Conservation (phyloP, 768 basidiomycete species). For the Strobilomyces dryophilus region DNA sequence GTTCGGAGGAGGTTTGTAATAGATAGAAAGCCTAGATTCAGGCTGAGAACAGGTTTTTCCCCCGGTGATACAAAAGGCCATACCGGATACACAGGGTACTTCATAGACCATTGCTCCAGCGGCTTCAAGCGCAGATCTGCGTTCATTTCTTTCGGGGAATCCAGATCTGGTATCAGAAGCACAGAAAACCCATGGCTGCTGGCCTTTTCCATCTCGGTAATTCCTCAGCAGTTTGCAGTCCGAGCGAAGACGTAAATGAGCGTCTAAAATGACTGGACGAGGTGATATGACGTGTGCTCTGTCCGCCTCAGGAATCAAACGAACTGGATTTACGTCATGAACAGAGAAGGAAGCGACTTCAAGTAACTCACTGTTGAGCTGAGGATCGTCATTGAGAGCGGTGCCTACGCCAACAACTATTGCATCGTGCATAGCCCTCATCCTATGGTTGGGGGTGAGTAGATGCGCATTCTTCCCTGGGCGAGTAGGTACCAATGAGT, state of each 20-base stretch:
- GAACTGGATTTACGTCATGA: conserved; percentile 36
- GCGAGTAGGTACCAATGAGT: conserved; percentile 71
- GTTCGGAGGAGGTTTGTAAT: conserved; percentile 47
- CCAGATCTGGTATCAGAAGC: conserved; percentile 13
- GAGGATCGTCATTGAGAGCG: conserved; percentile 86
- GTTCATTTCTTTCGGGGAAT: conserved; percentile 25
- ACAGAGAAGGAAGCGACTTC: not conserved
- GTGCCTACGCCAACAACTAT: conserved; percentile 92
- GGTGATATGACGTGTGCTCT: conserved; percentile 48
- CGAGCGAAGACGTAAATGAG: conserved; percentile 59
- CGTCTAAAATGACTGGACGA: conserved; percentile 81
- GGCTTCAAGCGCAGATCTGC: conserved; percentile 44
- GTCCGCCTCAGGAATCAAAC: conserved; percentile 45
- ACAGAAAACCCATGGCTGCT: conserved; percentile 73
- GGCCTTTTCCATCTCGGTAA: conserved; percentile 51
- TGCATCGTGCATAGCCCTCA: conserved; percentile 89
- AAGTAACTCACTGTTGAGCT: conserved; percentile 75
- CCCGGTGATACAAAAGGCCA: not conserved
- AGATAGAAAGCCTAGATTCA: conserved; percentile 34
- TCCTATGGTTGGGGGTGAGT: conserved; percentile 43
- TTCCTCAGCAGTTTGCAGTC: conserved; percentile 71
- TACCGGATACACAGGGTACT: conserved; percentile 41
- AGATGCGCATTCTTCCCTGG: not conserved
- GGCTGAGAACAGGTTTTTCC: not conserved
- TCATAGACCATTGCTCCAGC: conserved; percentile 68